Evolutionary conservation across 495 filamentous ascomycete genomes (phyloP).

Genomic region (Astrocystis sublimbata): DNA sequence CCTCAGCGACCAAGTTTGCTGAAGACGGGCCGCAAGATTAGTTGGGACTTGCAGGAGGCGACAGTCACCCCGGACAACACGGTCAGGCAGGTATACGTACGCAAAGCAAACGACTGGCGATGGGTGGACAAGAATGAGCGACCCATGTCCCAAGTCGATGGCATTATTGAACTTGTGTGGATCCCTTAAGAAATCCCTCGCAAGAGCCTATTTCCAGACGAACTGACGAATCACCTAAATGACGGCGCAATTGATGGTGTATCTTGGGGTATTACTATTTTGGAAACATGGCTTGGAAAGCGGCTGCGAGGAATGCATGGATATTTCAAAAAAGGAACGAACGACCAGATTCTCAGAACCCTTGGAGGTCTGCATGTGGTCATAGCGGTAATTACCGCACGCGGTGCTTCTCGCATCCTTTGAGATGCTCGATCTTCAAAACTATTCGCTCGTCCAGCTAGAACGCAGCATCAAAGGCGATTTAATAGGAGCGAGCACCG

Average conservation of each 20-base stretch:
- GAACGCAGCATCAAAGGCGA: not conserved
- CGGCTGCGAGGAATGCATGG: slow-evolving; percentile 1
- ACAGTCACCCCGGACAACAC: slow-evolving; percentile 42
- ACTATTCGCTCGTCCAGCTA: not conserved
- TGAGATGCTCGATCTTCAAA: not conserved
- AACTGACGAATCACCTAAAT: slow-evolving; percentile 32
- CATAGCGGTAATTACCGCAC: too few species aligned
- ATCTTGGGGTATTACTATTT: slow-evolving; percentile 28
- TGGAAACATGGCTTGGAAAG: slow-evolving; percentile 16
- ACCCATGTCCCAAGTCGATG: slow-evolving; percentile 49
- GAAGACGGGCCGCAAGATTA: slow-evolving; percentile 52
- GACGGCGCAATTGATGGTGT: slow-evolving; percentile 26
- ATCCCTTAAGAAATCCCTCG: slow-evolving; percentile 32
- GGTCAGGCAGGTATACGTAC: slow-evolving; percentile 49
- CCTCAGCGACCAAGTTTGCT: slow-evolving; percentile 49
- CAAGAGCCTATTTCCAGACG: slow-evolving; percentile 19
- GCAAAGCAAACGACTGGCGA: slow-evolving; percentile 48
- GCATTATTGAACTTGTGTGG: slow-evolving; percentile 56
- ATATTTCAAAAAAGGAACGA: slow-evolving; percentile 1
- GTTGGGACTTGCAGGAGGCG: slow-evolving; percentile 55
- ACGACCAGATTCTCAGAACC: not conserved
- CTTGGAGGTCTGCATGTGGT: not conserved
- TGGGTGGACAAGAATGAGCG: slow-evolving; percentile 48
- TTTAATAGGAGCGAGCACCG: not conserved
- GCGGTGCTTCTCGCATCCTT: too few species aligned